Conservation (phyloP, 352 stramenopile genomes). For the Pythium insidiosum region DNA sequence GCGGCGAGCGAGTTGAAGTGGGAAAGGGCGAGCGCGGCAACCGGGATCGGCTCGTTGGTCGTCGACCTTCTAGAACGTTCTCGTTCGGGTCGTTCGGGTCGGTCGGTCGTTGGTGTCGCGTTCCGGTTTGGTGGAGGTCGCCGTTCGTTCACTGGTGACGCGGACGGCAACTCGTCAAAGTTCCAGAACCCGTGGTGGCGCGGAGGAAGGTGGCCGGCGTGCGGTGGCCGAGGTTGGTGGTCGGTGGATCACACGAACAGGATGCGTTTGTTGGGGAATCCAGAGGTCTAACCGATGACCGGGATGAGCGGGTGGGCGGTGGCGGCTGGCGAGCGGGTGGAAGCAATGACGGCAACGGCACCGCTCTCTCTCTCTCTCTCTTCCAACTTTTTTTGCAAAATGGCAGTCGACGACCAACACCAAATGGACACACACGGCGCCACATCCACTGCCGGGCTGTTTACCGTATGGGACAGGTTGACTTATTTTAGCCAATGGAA, state of each 20-base stretch:
- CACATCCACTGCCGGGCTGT: background rate
- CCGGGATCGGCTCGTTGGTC: no score
- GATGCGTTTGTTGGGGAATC: no score
- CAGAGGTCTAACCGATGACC: no score
- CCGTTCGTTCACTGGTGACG: background rate
- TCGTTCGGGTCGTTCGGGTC: background rate
- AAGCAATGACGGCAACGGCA: background rate
- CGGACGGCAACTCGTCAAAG: no score
- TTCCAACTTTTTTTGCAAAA: slow-evolving; percentile 5
- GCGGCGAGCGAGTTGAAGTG: background rate
- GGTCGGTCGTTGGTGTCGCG: background rate
- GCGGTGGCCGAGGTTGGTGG: no score
- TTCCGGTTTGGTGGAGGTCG: background rate
- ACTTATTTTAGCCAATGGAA: slow-evolving; percentile 2
- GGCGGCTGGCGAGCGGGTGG: background rate
- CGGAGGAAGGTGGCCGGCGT: background rate
- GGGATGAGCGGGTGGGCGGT: no score
- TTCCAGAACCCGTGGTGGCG: no score
- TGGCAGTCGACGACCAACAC: background rate
- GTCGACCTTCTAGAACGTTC: no score
- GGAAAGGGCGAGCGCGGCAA: background rate
- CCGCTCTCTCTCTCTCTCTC: background rate
- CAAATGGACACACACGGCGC: slow-evolving; percentile 3
- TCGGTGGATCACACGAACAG: no score
- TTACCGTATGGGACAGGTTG: background rate